Evolutionary conservation across 2,329 filamentous ascomycete genomes (phyloP).

Genomic region (Neonectria magnoliae): DNA sequence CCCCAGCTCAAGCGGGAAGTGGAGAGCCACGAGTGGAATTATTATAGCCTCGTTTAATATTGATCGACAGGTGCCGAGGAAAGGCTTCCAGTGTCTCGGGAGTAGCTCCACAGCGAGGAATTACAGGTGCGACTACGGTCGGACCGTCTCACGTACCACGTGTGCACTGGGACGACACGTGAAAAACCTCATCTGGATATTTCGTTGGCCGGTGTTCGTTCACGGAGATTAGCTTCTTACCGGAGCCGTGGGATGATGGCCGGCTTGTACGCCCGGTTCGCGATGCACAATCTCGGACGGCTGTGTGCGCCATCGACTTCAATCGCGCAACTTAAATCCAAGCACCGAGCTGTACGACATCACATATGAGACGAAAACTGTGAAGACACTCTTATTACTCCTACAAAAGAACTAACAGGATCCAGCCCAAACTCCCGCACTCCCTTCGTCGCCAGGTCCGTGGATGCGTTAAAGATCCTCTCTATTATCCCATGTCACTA

Average conservation of each 20-base stretch:
- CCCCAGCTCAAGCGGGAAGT: neutral
- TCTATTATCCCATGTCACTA: slow-evolving; percentile 41
- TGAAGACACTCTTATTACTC: neutral
- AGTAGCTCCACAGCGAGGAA: neutral
- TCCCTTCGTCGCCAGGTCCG: neutral
- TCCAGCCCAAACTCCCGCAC: neutral
- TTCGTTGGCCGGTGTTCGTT: neutral
- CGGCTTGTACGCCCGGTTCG: neutral
- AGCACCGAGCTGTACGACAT: neutral
- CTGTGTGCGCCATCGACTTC: neutral
- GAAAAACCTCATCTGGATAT: neutral
- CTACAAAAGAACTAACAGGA: neutral
- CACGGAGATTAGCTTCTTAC: neutral
- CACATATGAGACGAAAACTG: neutral
- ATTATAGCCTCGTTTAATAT: neutral
- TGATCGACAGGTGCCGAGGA: neutral
- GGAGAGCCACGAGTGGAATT: neutral
- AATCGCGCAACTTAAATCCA: neutral
- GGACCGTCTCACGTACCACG: neutral
- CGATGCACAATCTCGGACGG: neutral
- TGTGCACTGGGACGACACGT: neutral
- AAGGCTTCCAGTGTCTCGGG: neutral
- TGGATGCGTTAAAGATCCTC: slow-evolving; percentile 29
- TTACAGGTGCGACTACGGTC: neutral
- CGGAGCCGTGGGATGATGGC: neutral